A percentile compares a stretch with the other conserved stretches of the same genome.
phyloP scores from a whole-genome alignment of 495 filamentous ascomycete genomes.

The Endocarpon pusillum region DNA sequence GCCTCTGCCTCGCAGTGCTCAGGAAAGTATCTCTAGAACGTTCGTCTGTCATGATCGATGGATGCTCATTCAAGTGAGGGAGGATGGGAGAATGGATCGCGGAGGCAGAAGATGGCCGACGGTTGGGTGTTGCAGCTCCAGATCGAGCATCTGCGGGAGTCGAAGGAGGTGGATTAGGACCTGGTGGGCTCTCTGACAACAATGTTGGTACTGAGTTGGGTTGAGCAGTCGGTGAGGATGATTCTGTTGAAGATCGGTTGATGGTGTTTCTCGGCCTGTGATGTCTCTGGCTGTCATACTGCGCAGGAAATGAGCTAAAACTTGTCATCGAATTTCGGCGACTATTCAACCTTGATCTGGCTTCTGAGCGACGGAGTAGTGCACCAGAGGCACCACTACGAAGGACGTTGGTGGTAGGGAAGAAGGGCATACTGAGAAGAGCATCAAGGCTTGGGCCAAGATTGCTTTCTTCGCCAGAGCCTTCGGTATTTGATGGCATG shows the following conservation, averaged over 20 bases:
- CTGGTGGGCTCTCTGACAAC: slow-evolving; percentile 40
- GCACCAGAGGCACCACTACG: slow-evolving; percentile 20
- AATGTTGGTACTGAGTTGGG: slow-evolving; percentile 18
- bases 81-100: slow-evolving; percentile 21
- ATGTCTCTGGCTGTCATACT: slow-evolving; percentile 33
- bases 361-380: slow-evolving; percentile 20
- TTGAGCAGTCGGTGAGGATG: background rate
- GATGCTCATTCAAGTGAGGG: slow-evolving; percentile 21
- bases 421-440: slow-evolving; percentile 37
- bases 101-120: slow-evolving; percentile 36
- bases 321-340: slow-evolving; percentile 33
- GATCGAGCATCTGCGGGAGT: slow-evolving; percentile 49
- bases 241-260: slow-evolving; percentile 3
- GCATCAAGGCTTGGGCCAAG: slow-evolving; percentile 26
- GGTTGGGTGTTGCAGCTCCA: slow-evolving; percentile 36
- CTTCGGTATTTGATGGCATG: slow-evolving; percentile 35
- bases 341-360: slow-evolving; percentile 33
- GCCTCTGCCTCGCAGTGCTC: slow-evolving; percentile 30
- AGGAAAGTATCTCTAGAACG: slow-evolving; percentile 6
- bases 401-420: slow-evolving; percentile 36
- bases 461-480: background rate
- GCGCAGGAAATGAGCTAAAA: slow-evolving; percentile 19
- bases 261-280: slow-evolving; percentile 20
- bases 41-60: slow-evolving; percentile 13
- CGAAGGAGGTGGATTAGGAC: slow-evolving; percentile 48